Evolutionary conservation across 2,329 filamentous ascomycete species (phyloP).

Genomic region (Cryoendolithus antarcticus): DNA sequence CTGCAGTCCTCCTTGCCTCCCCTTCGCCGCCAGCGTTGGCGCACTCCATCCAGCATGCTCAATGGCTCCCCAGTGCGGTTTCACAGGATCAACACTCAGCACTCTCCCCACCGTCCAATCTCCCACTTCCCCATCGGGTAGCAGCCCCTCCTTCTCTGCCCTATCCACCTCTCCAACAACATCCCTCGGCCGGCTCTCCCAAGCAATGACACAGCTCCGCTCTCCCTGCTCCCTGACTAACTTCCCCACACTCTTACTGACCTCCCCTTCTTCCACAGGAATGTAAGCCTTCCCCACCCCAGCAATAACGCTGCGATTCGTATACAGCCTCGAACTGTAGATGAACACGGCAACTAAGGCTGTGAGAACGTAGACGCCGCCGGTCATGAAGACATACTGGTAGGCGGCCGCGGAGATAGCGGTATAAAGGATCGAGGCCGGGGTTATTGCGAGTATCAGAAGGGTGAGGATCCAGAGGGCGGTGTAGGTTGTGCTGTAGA

Average conservation of each 20-base stretch:
- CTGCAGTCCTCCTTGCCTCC: slow-evolving; percentile 67
- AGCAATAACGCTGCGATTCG: slow-evolving; percentile 65
- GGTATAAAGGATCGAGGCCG: slow-evolving; percentile 66
- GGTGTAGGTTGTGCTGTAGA: slow-evolving; percentile 69
- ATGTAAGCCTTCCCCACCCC: slow-evolving; percentile 80
- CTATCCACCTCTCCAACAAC: slow-evolving; percentile 23
- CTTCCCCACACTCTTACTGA: slow-evolving; percentile 59
- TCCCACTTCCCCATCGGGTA: slow-evolving; percentile 10
- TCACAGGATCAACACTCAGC: slow-evolving; percentile 29
- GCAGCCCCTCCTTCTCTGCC: slow-evolving; percentile 17
- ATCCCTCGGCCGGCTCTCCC: slow-evolving; percentile 60
- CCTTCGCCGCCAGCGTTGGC: slow-evolving; percentile 44
- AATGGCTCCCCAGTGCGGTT: slow-evolving; percentile 66
- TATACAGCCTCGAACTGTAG: slow-evolving; percentile 74
- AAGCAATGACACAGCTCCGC: slow-evolving; percentile 70
- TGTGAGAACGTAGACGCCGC: slow-evolving; percentile 62
- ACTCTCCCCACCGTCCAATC: slow-evolving; percentile 18
- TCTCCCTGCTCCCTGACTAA: slow-evolving; percentile 63
- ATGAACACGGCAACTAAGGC: slow-evolving; percentile 59
- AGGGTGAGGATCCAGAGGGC: slow-evolving; percentile 62
- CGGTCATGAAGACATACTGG: slow-evolving; percentile 75
- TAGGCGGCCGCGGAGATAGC: slow-evolving; percentile 53
- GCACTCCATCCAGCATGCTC: slow-evolving; percentile 83
- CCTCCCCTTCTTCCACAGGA: slow-evolving; percentile 73
- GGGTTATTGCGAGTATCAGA: slow-evolving; percentile 64